Conservation (phyloP, 2,329 filamentous ascomycete species). For the Chalara sp. region DNA sequence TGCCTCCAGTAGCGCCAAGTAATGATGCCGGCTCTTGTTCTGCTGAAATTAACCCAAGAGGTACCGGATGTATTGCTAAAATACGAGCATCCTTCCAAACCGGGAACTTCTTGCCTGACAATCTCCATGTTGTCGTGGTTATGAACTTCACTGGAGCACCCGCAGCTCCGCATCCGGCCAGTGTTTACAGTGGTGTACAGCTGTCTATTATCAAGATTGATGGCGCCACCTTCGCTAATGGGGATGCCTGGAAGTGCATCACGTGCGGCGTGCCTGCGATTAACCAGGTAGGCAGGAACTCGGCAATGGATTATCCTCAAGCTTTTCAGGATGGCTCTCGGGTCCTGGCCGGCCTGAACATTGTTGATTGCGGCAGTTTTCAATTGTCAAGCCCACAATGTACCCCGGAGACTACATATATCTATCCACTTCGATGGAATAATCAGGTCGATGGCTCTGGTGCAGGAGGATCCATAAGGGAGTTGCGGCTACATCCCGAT, state of each 20-base stretch:
- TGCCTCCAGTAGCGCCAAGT: background rate
- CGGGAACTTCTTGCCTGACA: background rate
- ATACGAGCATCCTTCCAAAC: background rate
- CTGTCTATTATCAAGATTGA: background rate
- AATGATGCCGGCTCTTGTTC: background rate
- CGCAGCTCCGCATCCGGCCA: background rate
- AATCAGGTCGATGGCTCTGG: too few relatives aligned
- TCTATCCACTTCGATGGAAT: too few relatives aligned
- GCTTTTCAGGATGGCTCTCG: too few relatives aligned
- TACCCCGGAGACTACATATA: too few relatives aligned
- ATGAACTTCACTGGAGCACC: background rate
- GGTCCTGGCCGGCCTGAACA: too few relatives aligned
- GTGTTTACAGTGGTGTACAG: background rate
- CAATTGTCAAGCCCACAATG: too few relatives aligned
- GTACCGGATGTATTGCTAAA: background rate
- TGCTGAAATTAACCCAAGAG: background rate
- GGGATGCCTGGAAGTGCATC: background rate
- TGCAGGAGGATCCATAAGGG: too few relatives aligned
- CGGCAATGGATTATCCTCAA: too few relatives aligned
- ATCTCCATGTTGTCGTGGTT: background rate
- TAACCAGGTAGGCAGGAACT: background rate
- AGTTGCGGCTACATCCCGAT: background rate
- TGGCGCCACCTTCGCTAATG: background rate
- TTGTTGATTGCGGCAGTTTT: too few relatives aligned
- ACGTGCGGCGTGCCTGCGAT: background rate